A percentile compares a stretch with the other conserved stretches of the same genome.
phyloP scores from a whole-genome alignment of 352 stramenopile species.

The Globisporangium spiculum region DNA sequence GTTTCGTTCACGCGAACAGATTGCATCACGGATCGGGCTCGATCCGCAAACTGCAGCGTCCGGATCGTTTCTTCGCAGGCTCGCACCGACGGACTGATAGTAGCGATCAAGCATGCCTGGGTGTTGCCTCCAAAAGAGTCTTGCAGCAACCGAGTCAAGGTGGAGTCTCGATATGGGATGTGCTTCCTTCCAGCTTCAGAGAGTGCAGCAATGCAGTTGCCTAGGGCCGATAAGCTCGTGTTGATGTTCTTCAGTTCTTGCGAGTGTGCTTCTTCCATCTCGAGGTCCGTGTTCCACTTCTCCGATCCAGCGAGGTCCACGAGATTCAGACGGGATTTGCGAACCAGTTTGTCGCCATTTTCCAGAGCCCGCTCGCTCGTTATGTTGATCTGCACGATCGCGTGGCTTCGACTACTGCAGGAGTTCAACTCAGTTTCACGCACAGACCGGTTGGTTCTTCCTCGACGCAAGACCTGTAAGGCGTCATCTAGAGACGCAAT shows the following conservation, averaged over 20 bases:
- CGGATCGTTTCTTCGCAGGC: constrained; percentile 68
- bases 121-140: constrained; percentile 79
- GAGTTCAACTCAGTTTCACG: constrained; percentile 87
- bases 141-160: constrained; percentile 84
- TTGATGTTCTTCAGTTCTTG: constrained; percentile 91
- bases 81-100: constrained; percentile 42
- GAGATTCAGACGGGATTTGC: constrained; percentile 63
- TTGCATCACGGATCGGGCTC: constrained; percentile 72
- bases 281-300: constrained; percentile 79
- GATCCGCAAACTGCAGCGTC: constrained; percentile 77
- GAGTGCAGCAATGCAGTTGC: constrained; percentile 90
- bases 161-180: constrained; percentile 90
- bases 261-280: constrained; percentile 70
- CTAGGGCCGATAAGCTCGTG: constrained; percentile 85
- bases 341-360: constrained; percentile 40
- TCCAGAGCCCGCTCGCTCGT: constrained; percentile 25
- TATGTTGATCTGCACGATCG: constrained; percentile 90
- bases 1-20: constrained; percentile 66
- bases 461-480: constrained; percentile 48
- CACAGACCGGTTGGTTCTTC: constrained; percentile 59
- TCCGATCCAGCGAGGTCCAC: constrained; percentile 79
- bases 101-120: constrained; percentile 69
- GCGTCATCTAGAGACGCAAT: constrained; percentile 45
- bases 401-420: constrained; percentile 87
- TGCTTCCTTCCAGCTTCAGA: constrained; percentile 76